These are phyloP conservation scores for Gremmenia infestans DNA, from an alignment of 2,329 filamentous ascomycete genomes.

Conservation along the genomic window DNA sequence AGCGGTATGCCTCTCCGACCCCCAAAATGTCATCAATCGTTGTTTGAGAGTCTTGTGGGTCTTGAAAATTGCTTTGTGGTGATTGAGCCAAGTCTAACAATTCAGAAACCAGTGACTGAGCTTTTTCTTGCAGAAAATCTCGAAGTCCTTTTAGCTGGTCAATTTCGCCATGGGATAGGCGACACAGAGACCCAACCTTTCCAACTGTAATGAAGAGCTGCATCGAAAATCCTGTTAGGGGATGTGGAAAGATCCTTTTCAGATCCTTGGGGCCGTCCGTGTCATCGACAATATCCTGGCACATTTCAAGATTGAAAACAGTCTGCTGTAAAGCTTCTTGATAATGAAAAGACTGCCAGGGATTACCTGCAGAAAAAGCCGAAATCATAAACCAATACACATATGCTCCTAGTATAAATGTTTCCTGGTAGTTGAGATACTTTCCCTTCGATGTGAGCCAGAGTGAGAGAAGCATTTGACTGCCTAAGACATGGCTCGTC, in stretches of 20 bases:
- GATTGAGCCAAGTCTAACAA: background rate
- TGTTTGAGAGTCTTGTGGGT: slow-evolving; percentile 6
- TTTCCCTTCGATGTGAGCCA: slow-evolving; percentile 3
- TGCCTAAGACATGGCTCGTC: slow-evolving; percentile 5
- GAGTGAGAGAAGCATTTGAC: slow-evolving; percentile 6
- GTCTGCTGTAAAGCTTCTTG: slow-evolving; percentile 3
- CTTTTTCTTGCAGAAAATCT: background rate
- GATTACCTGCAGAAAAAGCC: slow-evolving; percentile 6
- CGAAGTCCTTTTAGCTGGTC: background rate
- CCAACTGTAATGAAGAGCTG: slow-evolving; percentile 1
- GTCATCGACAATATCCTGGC: background rate
- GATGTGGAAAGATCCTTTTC: slow-evolving; percentile 1
- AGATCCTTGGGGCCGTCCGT: background rate
- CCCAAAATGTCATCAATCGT: slow-evolving; percentile 6
- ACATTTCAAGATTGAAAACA: background rate
- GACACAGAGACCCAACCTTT: slow-evolving; percentile 8
- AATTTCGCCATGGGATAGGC: background rate
- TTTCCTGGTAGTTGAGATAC: slow-evolving; percentile 7
- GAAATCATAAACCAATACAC: slow-evolving; percentile 11
- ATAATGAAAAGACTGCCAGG: slow-evolving; percentile 2
- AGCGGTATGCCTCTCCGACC: slow-evolving; percentile 11
- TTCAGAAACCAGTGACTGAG: background rate
- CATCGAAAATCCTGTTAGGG: slow-evolving; percentile 7
- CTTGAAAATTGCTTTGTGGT: background rate
- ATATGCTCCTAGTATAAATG: slow-evolving; percentile 8